A percentile compares a stretch with the other conserved stretches of the same genome.
These are phyloP conservation scores for Rhizopus microsporus DNA, from an alignment of 371 early-diverging fungal species.

Conservation along the genomic window DNA sequence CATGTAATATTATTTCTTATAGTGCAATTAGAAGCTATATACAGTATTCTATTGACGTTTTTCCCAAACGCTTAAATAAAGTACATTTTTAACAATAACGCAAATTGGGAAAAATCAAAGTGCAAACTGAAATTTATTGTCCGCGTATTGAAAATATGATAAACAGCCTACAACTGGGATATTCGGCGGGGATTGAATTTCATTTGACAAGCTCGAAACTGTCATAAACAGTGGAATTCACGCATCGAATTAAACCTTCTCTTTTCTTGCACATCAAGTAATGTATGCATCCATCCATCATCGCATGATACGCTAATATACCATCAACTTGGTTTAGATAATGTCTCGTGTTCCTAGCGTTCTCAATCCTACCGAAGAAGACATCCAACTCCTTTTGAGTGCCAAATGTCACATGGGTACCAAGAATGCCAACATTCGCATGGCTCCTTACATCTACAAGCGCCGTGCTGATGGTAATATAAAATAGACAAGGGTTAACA, in stretches of 20 bases:
- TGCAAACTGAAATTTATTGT: not conserved
- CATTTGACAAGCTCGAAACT: not conserved
- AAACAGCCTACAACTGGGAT: too few species aligned
- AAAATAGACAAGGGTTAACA: not conserved
- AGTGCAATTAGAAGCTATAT: too few species aligned
- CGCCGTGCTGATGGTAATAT: conserved; percentile 87
- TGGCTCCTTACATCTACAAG: conserved; percentile 93
- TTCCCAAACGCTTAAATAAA: too few species aligned
- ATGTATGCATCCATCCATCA: conserved; percentile 31
- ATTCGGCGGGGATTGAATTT: too few species aligned
- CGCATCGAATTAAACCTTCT: conserved; percentile 20
- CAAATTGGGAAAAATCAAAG: not conserved
- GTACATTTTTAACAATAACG: not conserved
- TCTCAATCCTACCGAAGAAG: conserved; percentile 83
- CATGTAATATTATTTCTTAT: too few species aligned
- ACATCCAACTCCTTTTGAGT: conserved; percentile 89
- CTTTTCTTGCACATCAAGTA: conserved; percentile 34
- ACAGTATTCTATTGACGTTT: too few species aligned
- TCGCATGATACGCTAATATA: not conserved
- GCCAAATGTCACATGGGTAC: conserved; percentile 92
- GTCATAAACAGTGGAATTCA: not conserved
- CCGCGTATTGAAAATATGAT: not conserved
- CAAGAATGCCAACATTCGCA: conserved; percentile 91
- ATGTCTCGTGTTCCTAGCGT: conserved; percentile 37
- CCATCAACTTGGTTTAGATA: conserved; percentile 8